A percentile compares a stretch with the other conserved stretches of the same genome.
Conservation (phyloP, 768 basidiomycete genomes). For the Rhodotorula graminis region DNA sequence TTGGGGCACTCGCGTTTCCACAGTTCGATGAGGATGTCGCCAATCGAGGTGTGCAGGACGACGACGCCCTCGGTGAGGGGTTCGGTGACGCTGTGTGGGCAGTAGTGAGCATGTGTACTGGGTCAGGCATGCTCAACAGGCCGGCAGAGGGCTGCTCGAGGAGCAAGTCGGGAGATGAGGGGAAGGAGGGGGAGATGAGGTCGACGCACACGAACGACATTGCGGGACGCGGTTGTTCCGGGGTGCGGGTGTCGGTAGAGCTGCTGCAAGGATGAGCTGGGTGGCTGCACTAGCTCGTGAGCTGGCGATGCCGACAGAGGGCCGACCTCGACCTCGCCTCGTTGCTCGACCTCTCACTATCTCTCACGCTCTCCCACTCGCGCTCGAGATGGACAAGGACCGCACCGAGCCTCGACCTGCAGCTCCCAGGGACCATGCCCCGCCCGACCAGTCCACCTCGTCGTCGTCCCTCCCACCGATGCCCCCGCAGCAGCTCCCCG, state of each 20-base stretch:
- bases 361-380: too few relatives aligned
- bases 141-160: not conserved
- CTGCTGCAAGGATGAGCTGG: too few relatives aligned
- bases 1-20: conserved; percentile 76
- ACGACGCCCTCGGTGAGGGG: conserved; percentile 24
- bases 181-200: not conserved
- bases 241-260: too few relatives aligned
- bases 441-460: not conserved
- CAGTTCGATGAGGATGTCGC: conserved; percentile 42
- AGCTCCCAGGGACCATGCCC: not conserved
- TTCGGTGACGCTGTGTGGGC: conserved; percentile 24
- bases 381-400: not conserved
- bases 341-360: too few relatives aligned
- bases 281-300: too few relatives aligned
- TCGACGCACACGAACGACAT: conserved; percentile 29
- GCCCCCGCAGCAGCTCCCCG: not conserved
- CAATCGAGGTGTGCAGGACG: conserved; percentile 29
- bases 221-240: too few relatives aligned
- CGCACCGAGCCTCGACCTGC: not conserved
- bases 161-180: too few relatives aligned
- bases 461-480: not conserved
- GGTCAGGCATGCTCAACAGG: too few relatives aligned
- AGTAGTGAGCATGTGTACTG: too few relatives aligned
- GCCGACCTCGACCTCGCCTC: too few relatives aligned
- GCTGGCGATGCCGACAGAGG: too few relatives aligned